Conservation (phyloP, 2,329 filamentous ascomycete genomes). For the Drechslera avenae region DNA sequence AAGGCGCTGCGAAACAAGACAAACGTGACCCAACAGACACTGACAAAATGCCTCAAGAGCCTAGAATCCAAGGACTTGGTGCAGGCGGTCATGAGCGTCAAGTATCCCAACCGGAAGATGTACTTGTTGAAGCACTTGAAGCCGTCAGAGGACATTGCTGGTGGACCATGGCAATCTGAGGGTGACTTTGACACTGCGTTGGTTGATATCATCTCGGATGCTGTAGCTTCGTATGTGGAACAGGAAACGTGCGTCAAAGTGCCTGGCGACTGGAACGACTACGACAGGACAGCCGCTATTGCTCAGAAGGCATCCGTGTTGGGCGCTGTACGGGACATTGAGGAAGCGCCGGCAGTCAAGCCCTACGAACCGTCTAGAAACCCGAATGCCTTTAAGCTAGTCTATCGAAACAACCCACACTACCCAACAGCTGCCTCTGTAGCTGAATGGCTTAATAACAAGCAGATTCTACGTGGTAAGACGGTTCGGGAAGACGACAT, state of each 20-base stretch:
- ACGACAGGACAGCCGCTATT: slow-evolving; percentile 40
- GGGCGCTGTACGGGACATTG: slow-evolving; percentile 36
- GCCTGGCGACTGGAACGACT: slow-evolving; percentile 50
- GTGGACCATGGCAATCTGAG: slow-evolving; percentile 93
- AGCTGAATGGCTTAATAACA: slow-evolving; percentile 72
- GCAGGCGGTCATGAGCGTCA: slow-evolving; percentile 87
- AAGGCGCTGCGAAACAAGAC: slow-evolving; percentile 80
- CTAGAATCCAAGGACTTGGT: slow-evolving; percentile 84
- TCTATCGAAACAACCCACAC: slow-evolving; percentile 69
- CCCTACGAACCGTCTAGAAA: slow-evolving; percentile 33
- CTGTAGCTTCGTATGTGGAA: slow-evolving; percentile 76
- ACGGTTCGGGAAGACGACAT: slow-evolving; percentile 70
- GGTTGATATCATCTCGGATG: slow-evolving; percentile 74
- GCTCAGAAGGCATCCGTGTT: slow-evolving; percentile 44
- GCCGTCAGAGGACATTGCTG: slow-evolving; percentile 87
- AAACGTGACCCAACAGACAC: slow-evolving; percentile 80
- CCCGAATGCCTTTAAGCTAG: slow-evolving; percentile 28
- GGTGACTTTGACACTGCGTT: slow-evolving; percentile 88
- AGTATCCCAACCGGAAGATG: slow-evolving; percentile 89
- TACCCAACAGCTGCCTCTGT: slow-evolving; percentile 85
- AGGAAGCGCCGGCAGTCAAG: slow-evolving; percentile 35
- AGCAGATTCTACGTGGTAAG: slow-evolving; percentile 73
- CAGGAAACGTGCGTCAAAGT: slow-evolving; percentile 71
- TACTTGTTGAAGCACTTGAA: slow-evolving; percentile 88
- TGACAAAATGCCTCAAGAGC: slow-evolving; percentile 81